Conservation (phyloP, 345 rosid genomes). For the Euphorbia lathyris region DNA sequence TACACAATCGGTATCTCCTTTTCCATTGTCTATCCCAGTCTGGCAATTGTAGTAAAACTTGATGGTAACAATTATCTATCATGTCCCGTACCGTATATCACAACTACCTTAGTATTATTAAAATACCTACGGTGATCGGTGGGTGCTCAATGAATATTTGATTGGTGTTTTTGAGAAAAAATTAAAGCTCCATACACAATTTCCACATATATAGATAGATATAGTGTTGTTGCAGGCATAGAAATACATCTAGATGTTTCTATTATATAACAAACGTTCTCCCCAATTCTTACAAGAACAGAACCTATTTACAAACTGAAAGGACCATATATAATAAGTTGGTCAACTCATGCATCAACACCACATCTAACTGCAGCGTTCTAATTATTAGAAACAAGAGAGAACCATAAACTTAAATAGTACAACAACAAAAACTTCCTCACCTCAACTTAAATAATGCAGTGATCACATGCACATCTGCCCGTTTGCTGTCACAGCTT, state of each 20-base stretch:
- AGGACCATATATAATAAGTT: constrained; percentile 12
- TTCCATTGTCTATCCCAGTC: no score
- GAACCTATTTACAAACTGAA: constrained; percentile 27
- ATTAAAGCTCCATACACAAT: neutral
- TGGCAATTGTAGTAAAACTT: no score
- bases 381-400: constrained; percentile 23
- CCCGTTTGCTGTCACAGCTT: constrained; percentile 28
- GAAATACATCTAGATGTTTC: constrained; percentile 6
- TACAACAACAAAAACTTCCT: constrained; percentile 11
- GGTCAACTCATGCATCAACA: constrained; percentile 19
- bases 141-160: no score
- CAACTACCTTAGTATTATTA: no score
- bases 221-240: neutral
- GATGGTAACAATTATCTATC: no score
- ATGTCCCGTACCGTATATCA: no score
- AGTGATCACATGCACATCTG: constrained; percentile 29
- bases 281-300: constrained; percentile 8
- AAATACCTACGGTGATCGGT: no score
- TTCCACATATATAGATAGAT: neutral
- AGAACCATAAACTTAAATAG: constrained; percentile 1
- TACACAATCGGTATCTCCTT: no score
- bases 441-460: no score
- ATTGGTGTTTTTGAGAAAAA: neutral
- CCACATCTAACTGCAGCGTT: constrained; percentile 10
- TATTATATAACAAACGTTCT: constrained; percentile 25